A percentile compares a stretch with the other conserved stretches of the same genome.
phyloP scores from a whole-genome alignment of 1,139 yeast genomes.

The Sugiyamaella novakii region DNA sequence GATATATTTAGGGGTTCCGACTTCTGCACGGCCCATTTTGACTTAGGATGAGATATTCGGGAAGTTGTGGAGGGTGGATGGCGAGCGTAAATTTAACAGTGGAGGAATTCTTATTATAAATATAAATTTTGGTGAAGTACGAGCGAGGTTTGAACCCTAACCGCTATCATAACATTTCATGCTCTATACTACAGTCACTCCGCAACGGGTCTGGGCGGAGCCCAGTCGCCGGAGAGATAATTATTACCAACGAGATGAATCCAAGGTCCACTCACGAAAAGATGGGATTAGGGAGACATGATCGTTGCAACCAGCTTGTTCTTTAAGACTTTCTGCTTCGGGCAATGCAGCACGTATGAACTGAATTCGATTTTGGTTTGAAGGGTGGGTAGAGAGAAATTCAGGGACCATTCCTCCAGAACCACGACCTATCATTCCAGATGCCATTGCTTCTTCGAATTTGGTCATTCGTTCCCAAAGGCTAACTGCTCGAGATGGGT shows the following conservation, averaged over 20 bases:
- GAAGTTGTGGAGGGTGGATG: too few relatives aligned
- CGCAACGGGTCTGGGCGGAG: not conserved
- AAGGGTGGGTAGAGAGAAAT: conserved; percentile 88
- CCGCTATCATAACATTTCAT: too few relatives aligned
- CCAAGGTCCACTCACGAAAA: not conserved
- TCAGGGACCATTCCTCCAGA: conserved; percentile 49
- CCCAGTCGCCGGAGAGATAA: not conserved
- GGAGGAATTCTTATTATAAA: too few relatives aligned
- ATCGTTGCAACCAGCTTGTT: conserved; percentile 29
- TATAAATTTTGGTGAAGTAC: not conserved
- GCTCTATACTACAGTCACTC: too few relatives aligned
- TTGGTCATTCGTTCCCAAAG: conserved; percentile 83
- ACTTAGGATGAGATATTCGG: too few relatives aligned
- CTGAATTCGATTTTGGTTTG: conserved; percentile 67
- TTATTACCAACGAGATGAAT: conserved; percentile 2
- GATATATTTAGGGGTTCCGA: conserved; percentile 80
- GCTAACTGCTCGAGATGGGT: conserved; percentile 69
- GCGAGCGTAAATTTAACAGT: too few relatives aligned
- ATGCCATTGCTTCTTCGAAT: conserved; percentile 49
- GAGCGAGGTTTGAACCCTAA: not conserved
- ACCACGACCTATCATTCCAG: conserved; percentile 37
- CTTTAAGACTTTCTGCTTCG: conserved; percentile 50
- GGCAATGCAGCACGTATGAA: conserved; percentile 76
- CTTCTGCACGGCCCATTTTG: conserved; percentile 69
- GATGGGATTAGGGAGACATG: conserved; percentile 4